Evolutionary conservation across 192 early-diverging fungal species (phyloP).

Genomic region (Coemansia sp.): DNA sequence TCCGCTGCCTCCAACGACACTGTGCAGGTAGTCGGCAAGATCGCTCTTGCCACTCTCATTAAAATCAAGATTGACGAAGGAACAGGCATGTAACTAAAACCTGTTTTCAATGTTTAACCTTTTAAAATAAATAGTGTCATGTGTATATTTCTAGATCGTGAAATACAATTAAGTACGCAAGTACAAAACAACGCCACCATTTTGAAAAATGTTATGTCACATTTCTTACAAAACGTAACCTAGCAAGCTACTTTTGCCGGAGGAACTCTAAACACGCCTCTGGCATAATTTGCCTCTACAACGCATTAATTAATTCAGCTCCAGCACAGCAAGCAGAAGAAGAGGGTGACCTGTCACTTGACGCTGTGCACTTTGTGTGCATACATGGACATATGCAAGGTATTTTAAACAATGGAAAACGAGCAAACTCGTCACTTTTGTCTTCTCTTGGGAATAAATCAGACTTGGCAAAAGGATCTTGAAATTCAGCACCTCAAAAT

Average conservation of each 20-base stretch:
- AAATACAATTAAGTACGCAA: not conserved
- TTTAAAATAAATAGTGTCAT: not conserved
- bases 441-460: not conserved
- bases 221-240: too few species aligned
- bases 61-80: conserved; percentile 46
- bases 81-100: not conserved
- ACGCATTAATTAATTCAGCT: not conserved
- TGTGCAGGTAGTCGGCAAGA: conserved; percentile 24
- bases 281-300: not conserved
- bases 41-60: conserved; percentile 36
- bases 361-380: not conserved
- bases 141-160: not conserved
- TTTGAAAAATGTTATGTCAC: not conserved
- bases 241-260: too few species aligned
- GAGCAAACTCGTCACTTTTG: not conserved
- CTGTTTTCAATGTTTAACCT: not conserved
- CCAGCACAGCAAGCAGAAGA: not conserved
- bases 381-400: not conserved
- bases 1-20: conserved; percentile 21
- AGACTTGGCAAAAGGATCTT: not conserved
- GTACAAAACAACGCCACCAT: not conserved
- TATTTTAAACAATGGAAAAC: not conserved
- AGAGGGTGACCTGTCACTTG: not conserved
- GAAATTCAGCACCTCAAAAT: not conserved
- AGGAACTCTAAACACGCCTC: not conserved